These are phyloP conservation scores for Geotrichum bryndzae DNA, from an alignment of 1,139 yeast species.

Conservation along the genomic window DNA sequence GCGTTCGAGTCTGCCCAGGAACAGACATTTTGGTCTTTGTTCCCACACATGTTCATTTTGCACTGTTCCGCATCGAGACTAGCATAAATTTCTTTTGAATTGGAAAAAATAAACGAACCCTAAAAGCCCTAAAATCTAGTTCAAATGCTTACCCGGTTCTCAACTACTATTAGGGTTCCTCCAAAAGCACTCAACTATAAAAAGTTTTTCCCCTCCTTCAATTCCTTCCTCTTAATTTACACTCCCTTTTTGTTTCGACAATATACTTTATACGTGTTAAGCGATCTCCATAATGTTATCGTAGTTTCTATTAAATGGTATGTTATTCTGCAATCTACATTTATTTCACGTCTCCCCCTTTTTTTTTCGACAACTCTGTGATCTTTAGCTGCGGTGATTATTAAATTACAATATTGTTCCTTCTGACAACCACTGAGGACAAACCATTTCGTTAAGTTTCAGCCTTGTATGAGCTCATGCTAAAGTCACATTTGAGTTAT, in stretches of 20 bases:
- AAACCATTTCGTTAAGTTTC: conserved; percentile 19
- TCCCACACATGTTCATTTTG: background rate
- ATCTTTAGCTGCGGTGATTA: conserved; percentile 11
- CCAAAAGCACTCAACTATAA: background rate
- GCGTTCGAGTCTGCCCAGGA: background rate
- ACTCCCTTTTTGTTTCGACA: background rate
- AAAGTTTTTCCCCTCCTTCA: background rate
- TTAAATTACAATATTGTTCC: conserved; percentile 13
- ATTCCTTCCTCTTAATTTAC: background rate
- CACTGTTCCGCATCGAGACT: background rate
- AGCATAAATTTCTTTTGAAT: background rate
- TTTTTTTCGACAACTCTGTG: background rate
- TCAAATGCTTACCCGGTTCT: background rate
- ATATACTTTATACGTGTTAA: too few relatives aligned
- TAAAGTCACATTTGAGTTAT: background rate
- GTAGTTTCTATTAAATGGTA: conserved; percentile 9
- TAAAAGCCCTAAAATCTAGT: background rate
- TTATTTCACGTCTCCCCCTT: background rate
- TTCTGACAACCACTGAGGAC: conserved; percentile 17
- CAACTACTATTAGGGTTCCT: background rate
- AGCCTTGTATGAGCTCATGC: conserved; percentile 19
- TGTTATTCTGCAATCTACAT: background rate
- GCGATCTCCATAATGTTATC: background rate
- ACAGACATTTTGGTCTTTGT: background rate
- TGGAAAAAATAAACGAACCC: background rate